Evolutionary conservation across 2,329 filamentous ascomycete genomes (phyloP).

Genomic region (Dactylellina parvicollis): DNA sequence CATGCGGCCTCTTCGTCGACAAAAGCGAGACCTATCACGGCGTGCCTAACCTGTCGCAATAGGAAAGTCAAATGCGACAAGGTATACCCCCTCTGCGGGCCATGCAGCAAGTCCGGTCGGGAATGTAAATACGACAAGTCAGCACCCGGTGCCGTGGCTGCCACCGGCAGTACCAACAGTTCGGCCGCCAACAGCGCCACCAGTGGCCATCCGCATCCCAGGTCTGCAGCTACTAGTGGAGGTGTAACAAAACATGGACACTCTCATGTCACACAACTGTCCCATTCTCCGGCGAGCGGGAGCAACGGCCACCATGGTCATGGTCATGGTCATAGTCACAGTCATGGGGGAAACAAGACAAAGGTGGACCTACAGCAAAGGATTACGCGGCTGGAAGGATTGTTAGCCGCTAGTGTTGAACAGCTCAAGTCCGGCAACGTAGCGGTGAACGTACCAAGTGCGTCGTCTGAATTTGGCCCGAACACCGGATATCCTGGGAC

Average conservation of each 20-base stretch:
- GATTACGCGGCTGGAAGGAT: conserved; percentile 49
- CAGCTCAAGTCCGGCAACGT: conserved; percentile 51
- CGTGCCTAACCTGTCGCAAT: conserved; percentile 53
- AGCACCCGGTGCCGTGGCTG: conserved; percentile 45
- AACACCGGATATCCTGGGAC: conserved; percentile 23
- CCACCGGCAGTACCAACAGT: conserved; percentile 14
- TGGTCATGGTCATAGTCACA: conserved; percentile 12
- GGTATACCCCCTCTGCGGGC: conserved; percentile 51
- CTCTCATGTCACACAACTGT: conserved; percentile 42
- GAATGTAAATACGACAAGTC: conserved; percentile 54
- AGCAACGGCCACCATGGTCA: conserved; percentile 45
- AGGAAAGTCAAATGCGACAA: conserved; percentile 55
- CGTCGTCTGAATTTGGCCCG: conserved; percentile 18
- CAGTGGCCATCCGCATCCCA: conserved; percentile 37
- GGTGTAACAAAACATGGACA: conserved; percentile 53
- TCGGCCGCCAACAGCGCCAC: conserved; percentile 44
- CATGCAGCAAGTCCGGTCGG: conserved; percentile 51
- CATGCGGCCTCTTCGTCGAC: conserved; percentile 32
- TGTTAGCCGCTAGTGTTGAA: conserved; percentile 51
- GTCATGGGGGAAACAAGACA: conserved; percentile 34
- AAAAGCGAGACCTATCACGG: conserved; percentile 51
- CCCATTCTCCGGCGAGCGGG: conserved; percentile 13
- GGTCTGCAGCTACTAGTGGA: conserved; percentile 28
- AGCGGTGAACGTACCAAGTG: conserved; percentile 36
- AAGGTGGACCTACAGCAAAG: conserved; percentile 51